Evolutionary conservation across 495 filamentous ascomycete genomes (phyloP), one percentile per base, ranked within the genome.

Genomic region (Usnea hakonensis): DNA sequence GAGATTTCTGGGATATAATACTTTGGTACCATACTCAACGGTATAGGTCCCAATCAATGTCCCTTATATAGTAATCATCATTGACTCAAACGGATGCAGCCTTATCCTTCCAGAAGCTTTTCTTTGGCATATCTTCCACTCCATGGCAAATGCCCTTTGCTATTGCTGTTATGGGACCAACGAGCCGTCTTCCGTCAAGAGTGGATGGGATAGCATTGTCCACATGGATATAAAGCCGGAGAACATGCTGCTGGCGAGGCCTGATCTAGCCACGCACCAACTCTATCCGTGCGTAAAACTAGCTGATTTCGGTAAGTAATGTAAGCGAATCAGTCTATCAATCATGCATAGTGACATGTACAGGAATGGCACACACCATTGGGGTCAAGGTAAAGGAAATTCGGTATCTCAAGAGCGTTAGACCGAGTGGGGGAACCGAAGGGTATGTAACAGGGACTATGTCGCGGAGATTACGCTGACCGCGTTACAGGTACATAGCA

Each of bases 161-260:
- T 68, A 63, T 40, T 62, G 53, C 37, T 55, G 52, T 32, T 60
- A 59, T n/a, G 66, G 66, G 16, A 54, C 57, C 19, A 64, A 54
- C 21, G n/a, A 58, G 0, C 28, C 43, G 13, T 32, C 16, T 4
- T 23, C 48, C 21, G 28, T n/a, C 3, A 60, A 46, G 32, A 16
- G 8, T 3, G 62, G 44, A 16, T 69, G 68, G 62, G 62, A 69
- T n/a, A 17, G 50, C 0, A 72, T 84, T 30, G 74, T 84, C 11
- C 82, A 84, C 66, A 78, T 76, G 0, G 81, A 83, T 66, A 76
- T 84, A 70, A 84, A 84, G 63, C 79, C 77, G 2, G 73, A 71
- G 26, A 84, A 83, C 57, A 70, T 83, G n/a, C 72, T 84, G 5
- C 67, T 83, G 19, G 57, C 57, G 10, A 35, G 3, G 13, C 57